Conservation (phyloP, 2,329 filamentous ascomycete genomes). For the Phyllosticta citribraziliensis region DNA sequence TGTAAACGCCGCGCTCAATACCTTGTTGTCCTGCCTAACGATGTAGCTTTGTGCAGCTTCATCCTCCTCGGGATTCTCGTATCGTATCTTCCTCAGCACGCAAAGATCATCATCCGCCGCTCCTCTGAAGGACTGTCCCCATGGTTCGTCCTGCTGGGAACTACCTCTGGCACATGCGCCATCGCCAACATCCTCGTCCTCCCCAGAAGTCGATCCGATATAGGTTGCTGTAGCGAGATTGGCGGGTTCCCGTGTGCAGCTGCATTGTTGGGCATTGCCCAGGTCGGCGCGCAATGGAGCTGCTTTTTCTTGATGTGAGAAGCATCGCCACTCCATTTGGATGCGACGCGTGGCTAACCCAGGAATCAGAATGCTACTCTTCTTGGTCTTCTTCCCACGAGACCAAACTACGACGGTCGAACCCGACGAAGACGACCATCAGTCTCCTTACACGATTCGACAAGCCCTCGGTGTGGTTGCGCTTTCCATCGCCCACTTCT, state of each 20-base stretch:
- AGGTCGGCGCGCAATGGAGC: conserved; percentile 84
- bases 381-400: conserved; percentile 78
- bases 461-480: conserved; percentile 68
- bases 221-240: conserved; percentile 76
- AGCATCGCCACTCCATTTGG: background rate
- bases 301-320: conserved; percentile 82
- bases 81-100: conserved; percentile 91
- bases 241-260: conserved; percentile 75
- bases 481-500: conserved; percentile 63
- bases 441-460: conserved; percentile 49
- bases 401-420: conserved; percentile 13
- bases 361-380: conserved; percentile 66
- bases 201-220: conserved; percentile 70
- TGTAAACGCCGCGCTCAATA: conserved; percentile 31
- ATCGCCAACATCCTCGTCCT: conserved; percentile 89
- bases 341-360: background rate
- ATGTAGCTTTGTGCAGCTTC: conserved; percentile 37
- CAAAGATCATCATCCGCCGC: conserved; percentile 74
- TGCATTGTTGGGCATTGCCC: conserved; percentile 76
- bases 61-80: conserved; percentile 81
- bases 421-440: conserved; percentile 17
- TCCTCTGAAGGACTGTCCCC: conserved; percentile 93
- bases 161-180: conserved; percentile 76
- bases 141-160: conserved; percentile 89
- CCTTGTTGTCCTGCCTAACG: conserved; percentile 2